phyloP scores from a whole-genome alignment of 2,329 filamentous ascomycete species.

The Scortechinia acanthostroma region DNA sequence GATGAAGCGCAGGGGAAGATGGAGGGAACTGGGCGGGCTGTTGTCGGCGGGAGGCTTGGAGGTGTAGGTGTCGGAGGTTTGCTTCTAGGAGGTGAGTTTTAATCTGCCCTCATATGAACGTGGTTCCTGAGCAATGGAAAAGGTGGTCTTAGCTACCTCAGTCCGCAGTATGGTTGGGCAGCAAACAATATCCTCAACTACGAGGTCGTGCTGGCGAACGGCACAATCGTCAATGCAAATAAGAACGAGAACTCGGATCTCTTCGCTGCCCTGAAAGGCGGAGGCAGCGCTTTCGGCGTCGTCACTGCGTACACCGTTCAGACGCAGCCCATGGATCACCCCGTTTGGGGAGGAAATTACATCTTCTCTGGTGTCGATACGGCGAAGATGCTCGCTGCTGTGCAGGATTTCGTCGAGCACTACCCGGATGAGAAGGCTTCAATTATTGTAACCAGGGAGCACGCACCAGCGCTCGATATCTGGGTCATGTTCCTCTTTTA shows the following conservation, averaged over 20 bases:
- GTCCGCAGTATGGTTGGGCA: slow-evolving; percentile 7
- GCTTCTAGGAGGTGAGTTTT: neutral
- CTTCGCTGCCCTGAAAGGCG: slow-evolving; percentile 11
- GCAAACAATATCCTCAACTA: slow-evolving; percentile 7
- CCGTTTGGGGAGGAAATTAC: neutral
- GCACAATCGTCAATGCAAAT: slow-evolving; percentile 6
- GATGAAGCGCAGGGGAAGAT: slow-evolving; percentile 19
- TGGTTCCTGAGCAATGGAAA: neutral
- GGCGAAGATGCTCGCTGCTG: neutral
- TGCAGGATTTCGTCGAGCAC: neutral
- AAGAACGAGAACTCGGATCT: slow-evolving; percentile 8
- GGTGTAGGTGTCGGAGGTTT: slow-evolving; percentile 21
- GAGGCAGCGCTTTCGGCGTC: slow-evolving; percentile 12
- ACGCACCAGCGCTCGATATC: neutral
- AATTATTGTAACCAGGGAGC: neutral
- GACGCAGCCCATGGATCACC: slow-evolving; percentile 1
- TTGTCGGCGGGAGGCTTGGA: slow-evolving; percentile 19
- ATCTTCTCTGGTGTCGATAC: neutral
- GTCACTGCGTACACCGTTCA: slow-evolving; percentile 9
- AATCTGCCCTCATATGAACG: neutral
- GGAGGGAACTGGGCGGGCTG: slow-evolving; percentile 13
- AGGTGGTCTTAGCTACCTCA: slow-evolving; percentile 8
- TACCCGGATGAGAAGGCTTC: neutral
- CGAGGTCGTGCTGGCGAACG: slow-evolving; percentile 7
- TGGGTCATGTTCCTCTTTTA: neutral